Evolutionary conservation across 257 asterid genomes (phyloP), one percentile per base, ranked within the genome.

Genomic region (Hygrophila difformis): DNA sequence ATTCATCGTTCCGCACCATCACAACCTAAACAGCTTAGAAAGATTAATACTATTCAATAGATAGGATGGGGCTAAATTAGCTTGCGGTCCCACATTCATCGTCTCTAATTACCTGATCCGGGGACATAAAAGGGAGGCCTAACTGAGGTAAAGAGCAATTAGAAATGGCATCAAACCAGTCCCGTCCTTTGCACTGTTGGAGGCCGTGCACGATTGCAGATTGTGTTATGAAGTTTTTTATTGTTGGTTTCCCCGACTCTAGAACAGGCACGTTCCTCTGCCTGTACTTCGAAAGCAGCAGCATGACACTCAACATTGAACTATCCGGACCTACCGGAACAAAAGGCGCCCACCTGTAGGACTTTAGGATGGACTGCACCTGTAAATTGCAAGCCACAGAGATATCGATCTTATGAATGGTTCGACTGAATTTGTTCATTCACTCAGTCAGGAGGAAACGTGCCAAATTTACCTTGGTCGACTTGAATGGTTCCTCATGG

Each of bases 401-500:
- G 7, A 26, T n/a, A n/a, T n/a, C n/a, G n/a, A n/a, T n/a, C n/a
- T n/a, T n/a, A n/a, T n/a, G n/a, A n/a, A n/a, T n/a, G n/a, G n/a
- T 26, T 5, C 31, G 8, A 0, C 31, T 26, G 7, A 26, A 26
- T 8, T 3, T 26, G 7, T 1, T 26, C 7, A 26, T 5, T 26
- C 4, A 26, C n/a, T n/a, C 31, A 26, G 8, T 8, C 8, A 5
- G 31, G 31, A 26, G 31, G 8, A 8, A 26, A 26, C 8, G 31
- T 26, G 31, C 4, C 8, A 26, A 5, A 0, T 57, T 79, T 74
- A 84, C 96, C 68, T 71, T 75, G 12, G 88, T 67, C 9, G 98
- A 85, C 76, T 77, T 85, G 61, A 85, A 89, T 24, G 98, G 98
- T 69, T 89, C 98, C 64, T 85, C 96, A 10, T 73, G 75, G 17